These are phyloP conservation scores for Eucalyptus regnans DNA, from an alignment of 345 rosid genomes.

Conservation along the genomic window DNA sequence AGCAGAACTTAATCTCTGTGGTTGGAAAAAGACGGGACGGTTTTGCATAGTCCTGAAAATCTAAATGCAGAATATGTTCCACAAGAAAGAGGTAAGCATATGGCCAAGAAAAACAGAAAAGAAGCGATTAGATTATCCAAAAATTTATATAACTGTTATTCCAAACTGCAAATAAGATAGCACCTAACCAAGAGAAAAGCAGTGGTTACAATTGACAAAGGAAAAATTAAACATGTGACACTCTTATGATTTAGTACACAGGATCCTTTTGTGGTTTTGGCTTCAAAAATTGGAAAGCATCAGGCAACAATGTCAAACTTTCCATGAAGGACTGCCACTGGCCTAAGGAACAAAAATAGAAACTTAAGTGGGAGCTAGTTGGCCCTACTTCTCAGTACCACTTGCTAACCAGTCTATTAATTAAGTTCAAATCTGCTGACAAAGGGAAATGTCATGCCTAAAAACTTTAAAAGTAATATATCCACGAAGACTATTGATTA, in stretches of 20 bases:
- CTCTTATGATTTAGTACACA: background rate
- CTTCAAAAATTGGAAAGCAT: background rate
- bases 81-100: background rate
- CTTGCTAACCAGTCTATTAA: background rate
- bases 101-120: background rate
- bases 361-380: background rate
- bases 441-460: background rate
- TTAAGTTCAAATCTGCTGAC: background rate
- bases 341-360: background rate
- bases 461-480: background rate
- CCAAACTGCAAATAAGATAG: background rate
- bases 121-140: background rate
- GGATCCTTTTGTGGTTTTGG: background rate
- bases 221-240: background rate
- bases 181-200: background rate
- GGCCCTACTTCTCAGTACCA: background rate
- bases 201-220: background rate
- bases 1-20: conserved; percentile 32
- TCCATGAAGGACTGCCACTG: background rate
- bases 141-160: background rate
- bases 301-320: background rate
- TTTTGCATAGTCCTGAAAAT: conserved; percentile 66
- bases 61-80: conserved; percentile 5
- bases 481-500: background rate
- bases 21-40: conserved; percentile 53